Conservation (phyloP, 2,329 filamentous ascomycete genomes). For the Monilinia polystroma region DNA sequence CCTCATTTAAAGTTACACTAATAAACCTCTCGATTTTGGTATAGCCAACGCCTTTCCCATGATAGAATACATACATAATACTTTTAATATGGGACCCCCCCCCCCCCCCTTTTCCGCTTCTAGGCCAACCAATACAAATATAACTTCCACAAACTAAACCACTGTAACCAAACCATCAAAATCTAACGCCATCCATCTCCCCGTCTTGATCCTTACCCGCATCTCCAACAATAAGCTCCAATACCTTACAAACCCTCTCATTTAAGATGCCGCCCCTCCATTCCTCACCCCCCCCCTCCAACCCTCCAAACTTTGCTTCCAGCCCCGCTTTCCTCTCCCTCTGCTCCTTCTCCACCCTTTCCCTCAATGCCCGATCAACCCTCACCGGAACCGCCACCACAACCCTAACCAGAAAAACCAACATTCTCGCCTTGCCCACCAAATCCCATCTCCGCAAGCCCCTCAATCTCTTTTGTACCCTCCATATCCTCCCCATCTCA, state of each 20-base stretch:
- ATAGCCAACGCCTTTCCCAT: no score
- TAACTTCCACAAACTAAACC: not conserved
- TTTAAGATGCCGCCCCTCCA: slow-evolving; percentile 42
- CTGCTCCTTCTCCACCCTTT: slow-evolving; percentile 43
- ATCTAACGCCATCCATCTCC: slow-evolving; percentile 30
- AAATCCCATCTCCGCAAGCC: slow-evolving; percentile 44
- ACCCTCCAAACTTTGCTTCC: slow-evolving; percentile 38
- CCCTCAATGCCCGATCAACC: slow-evolving; percentile 43
- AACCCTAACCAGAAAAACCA: slow-evolving; percentile 43
- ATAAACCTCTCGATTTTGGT: no score
- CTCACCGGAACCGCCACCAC: slow-evolving; percentile 44
- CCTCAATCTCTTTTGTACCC: slow-evolving; percentile 43
- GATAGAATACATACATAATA: no score
- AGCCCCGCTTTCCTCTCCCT: slow-evolving; percentile 42
- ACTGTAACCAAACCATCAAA: not conserved
- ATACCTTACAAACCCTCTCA: slow-evolving; percentile 43
- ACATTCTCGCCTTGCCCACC: slow-evolving; percentile 41
- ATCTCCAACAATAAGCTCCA: slow-evolving; percentile 44
- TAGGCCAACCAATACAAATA: not conserved
- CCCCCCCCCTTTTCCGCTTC: not conserved
- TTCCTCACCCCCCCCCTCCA: slow-evolving; percentile 30
- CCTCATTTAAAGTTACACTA: no score
- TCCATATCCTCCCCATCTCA: slow-evolving; percentile 43
- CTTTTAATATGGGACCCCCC: not conserved
- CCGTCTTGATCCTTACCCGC: slow-evolving; percentile 45